These are phyloP conservation scores for Phytophthora fragariae DNA, from an alignment of 352 stramenopile genomes.

Conservation along the genomic window DNA sequence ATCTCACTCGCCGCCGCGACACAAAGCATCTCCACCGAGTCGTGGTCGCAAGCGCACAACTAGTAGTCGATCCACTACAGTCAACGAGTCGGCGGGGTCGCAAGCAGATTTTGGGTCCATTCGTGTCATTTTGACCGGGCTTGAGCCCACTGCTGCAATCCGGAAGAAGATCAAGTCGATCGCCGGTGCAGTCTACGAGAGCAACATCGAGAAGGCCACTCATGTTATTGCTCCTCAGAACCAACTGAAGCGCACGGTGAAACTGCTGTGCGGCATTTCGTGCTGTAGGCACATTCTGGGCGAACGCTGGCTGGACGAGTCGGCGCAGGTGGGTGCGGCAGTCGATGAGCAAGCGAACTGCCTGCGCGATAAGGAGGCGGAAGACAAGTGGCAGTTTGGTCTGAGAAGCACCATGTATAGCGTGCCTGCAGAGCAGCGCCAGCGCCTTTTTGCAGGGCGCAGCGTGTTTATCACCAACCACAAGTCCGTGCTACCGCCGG, in stretches of 20 bases:
- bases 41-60: conserved; percentile 17
- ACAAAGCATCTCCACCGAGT: conserved; percentile 10
- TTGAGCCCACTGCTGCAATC: conserved; percentile 50
- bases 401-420: conserved; percentile 57
- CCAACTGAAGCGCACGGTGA: conserved; percentile 65
- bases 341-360: conserved; percentile 52
- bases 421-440: conserved; percentile 31
- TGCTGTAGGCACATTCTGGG: conserved; percentile 61
- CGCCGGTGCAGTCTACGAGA: conserved; percentile 49
- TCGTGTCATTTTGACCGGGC: conserved; percentile 56
- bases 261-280: conserved; percentile 65
- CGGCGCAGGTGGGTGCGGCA: conserved; percentile 34
- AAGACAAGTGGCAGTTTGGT: conserved; percentile 64
- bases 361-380: conserved; percentile 46
- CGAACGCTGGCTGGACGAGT: conserved; percentile 57
- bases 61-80: conserved; percentile 18
- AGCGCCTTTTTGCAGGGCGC: conserved; percentile 38
- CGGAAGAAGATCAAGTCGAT: conserved; percentile 59
- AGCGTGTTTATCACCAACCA: conserved; percentile 62
- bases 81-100: conserved; percentile 20
- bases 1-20: neutral
- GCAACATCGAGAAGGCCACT: conserved; percentile 50
- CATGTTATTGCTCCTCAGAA: conserved; percentile 56
- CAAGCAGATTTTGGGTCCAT: conserved; percentile 32
- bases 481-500: conserved; percentile 59